These are phyloP conservation scores for Sisymbrium irio DNA, from an alignment of 345 rosid genomes.

Conservation along the genomic window DNA sequence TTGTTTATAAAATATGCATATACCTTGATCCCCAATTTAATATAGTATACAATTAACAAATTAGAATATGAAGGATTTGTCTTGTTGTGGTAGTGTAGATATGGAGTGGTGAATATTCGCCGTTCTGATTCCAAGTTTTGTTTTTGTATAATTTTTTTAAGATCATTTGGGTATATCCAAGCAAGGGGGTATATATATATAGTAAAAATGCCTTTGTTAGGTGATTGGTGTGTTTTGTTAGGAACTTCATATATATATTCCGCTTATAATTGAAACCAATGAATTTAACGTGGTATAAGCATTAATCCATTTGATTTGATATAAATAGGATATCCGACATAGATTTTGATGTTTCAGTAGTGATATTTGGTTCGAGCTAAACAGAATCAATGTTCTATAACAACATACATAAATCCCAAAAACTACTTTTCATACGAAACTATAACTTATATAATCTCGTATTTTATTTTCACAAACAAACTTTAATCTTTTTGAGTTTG, in stretches of 20 bases:
- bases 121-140: slow-evolving; percentile 20
- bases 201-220: neutral
- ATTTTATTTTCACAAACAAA: neutral
- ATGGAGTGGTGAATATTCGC: slow-evolving; percentile 29
- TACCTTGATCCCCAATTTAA: neutral
- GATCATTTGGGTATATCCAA: neutral
- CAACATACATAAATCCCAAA: neutral
- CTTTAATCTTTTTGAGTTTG: neutral
- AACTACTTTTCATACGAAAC: neutral
- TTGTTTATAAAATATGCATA: slow-evolving; percentile 7
- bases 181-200: neutral
- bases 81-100: slow-evolving; percentile 9
- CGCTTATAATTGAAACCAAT: neutral
- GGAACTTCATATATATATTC: neutral
- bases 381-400: neutral
- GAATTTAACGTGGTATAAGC: neutral
- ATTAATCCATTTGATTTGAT: neutral
- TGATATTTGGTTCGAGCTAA: neutral
- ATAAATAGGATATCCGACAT: too few relatives aligned
- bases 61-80: slow-evolving; percentile 9
- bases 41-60: neutral
- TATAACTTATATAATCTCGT: neutral
- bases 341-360: neutral
- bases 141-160: neutral
- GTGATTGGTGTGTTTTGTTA: neutral